Conservation (phyloP, 129 eudicot genomes). For the Dittrichia graveolens region DNA sequence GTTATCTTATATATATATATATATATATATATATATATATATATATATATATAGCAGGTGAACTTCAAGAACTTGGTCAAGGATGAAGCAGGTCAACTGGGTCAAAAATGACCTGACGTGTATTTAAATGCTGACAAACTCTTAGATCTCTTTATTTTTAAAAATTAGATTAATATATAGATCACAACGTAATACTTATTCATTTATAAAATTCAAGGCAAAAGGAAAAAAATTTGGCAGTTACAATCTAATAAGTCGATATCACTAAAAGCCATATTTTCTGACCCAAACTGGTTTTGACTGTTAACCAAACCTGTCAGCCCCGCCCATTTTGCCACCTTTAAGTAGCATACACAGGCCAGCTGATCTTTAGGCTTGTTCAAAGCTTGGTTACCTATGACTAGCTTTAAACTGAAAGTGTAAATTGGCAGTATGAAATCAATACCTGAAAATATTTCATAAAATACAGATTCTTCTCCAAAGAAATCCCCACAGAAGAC, state of each 20-base stretch:
- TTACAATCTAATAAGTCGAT: neutral
- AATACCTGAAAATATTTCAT: slow-evolving; percentile 96
- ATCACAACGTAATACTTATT: neutral
- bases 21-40: neutral
- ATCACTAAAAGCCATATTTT: neutral
- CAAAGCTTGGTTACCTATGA: neutral
- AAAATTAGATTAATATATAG: neutral
- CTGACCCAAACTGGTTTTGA: neutral
- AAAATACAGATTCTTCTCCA: slow-evolving; percentile 85
- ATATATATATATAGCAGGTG: neutral
- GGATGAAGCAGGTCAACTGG: neutral
- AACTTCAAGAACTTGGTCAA: neutral
- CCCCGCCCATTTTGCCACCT: neutral
- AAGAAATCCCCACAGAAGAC: slow-evolving; percentile 94
- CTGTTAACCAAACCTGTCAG: neutral
- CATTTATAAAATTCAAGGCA: neutral
- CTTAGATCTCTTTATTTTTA: neutral
- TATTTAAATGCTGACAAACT: neutral
- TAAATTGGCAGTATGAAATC: too few relatives aligned
- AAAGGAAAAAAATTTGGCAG: neutral
- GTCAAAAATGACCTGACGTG: neutral
- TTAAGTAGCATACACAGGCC: neutral
- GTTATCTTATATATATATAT: neutral
- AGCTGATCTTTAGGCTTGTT: neutral
- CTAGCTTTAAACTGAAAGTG: slow-evolving; percentile 1